These are phyloP conservation scores for Melaleuca quinquenervia DNA, from an alignment of 345 rosid genomes.

Conservation along the genomic window DNA sequence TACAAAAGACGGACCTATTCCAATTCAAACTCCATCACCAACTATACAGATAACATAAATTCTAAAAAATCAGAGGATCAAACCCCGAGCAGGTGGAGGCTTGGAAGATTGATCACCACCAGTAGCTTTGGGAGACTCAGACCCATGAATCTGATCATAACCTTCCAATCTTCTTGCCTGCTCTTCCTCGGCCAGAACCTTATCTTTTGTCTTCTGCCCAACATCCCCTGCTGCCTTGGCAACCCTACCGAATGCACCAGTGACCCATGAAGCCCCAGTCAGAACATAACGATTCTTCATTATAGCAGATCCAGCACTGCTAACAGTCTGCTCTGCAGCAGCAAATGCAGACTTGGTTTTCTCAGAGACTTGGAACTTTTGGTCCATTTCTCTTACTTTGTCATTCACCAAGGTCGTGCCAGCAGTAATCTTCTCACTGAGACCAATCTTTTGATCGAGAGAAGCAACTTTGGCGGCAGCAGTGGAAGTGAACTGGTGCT, in stretches of 20 bases:
- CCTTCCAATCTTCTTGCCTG: slow-evolving; percentile 22
- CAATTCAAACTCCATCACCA: not conserved
- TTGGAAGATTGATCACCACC: slow-evolving; percentile 11
- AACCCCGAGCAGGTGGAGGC: slow-evolving; percentile 36
- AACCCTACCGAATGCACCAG: slow-evolving; percentile 71
- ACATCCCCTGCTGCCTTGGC: slow-evolving; percentile 88
- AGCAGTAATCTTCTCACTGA: slow-evolving; percentile 59
- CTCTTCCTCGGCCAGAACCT: slow-evolving; percentile 56
- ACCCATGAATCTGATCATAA: slow-evolving; percentile 17
- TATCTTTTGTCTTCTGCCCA: slow-evolving; percentile 76
- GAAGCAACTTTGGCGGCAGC: slow-evolving; percentile 74
- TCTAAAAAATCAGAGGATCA: slow-evolving; percentile 28
- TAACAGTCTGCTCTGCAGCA: slow-evolving; percentile 79
- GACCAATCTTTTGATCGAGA: slow-evolving; percentile 68
- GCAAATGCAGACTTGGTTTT: slow-evolving; percentile 75
- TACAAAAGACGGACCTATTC: not conserved
- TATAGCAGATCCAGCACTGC: slow-evolving; percentile 68
- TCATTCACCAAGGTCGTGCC: slow-evolving; percentile 72
- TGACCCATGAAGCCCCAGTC: slow-evolving; percentile 72
- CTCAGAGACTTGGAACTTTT: slow-evolving; percentile 86
- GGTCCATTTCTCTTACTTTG: slow-evolving; percentile 75
- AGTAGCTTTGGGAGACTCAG: not conserved
- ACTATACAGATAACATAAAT: not conserved
- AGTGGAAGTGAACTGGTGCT: slow-evolving; percentile 68
- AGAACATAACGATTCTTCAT: slow-evolving; percentile 80